Base-by-base conservation (phyloP, 2,329 filamentous ascomycete species). In the Xylaria sp. region DNA sequence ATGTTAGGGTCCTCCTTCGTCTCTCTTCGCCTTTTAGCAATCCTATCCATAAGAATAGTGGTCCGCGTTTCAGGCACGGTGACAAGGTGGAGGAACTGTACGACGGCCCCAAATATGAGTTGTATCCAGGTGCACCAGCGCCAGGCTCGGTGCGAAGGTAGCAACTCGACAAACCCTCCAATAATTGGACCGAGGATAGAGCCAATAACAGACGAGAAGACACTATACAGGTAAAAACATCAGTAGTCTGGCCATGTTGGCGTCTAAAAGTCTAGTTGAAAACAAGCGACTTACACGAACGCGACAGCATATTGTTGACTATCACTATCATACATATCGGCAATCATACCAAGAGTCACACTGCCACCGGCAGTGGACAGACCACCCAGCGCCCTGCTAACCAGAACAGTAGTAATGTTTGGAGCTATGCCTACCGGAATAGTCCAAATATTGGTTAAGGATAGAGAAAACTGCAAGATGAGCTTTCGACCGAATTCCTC, bases 401-500 rank as follows among this genome's bases (percentile, higher is more conserved):
- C 89, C 76, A 94, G 83, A 71, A 94, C 83, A 8, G 89, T 85
- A 5, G 83, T 87, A 70, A 93, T 94, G 77, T 94, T 94, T 9
- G 88, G 89, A 0, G 91, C 91, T 46, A 94, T 80, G 0, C 87
- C 91, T 34, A 93, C 90, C 4, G 90, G 90, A 0, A 94, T 78
- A 71, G 93, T 90, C 84, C 87, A 96, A 63, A 95, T 79, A 74
- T 96, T 96, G 78, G 94, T 91, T 12, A 96, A 81, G 70, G 91
- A 86, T 62, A 96, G 81, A 43, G 89, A 92, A 28, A 86, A 80
- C 83, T 95, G 93, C 25, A 95, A 83, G 63, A 96, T 86, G 1
- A 90, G 90, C 82, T 89, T 91, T 58, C 93, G 88, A 23, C 93
- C 93, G 58, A 95, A 83, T 75, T 96, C 93, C 78, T 97, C 93